Conservation (phyloP, 768 basidiomycete species). For the Auricularia heimuer region DNA sequence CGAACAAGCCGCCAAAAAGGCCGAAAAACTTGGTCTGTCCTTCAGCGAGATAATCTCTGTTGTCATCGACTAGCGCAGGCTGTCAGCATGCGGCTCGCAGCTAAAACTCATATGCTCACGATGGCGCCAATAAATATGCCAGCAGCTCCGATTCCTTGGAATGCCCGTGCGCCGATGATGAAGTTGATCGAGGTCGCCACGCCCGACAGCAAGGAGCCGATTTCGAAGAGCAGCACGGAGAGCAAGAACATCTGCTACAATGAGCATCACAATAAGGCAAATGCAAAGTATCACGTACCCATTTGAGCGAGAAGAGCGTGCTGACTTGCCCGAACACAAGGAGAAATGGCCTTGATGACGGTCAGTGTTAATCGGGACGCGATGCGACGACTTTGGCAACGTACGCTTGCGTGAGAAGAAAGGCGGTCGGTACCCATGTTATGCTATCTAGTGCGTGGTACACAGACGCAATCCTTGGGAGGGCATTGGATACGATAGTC, state of each 20-base stretch:
- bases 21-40: constrained; percentile 4
- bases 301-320: constrained; percentile 23
- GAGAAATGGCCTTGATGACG: constrained; percentile 18
- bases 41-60: constrained; percentile 3
- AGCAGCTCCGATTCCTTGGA: constrained; percentile 24
- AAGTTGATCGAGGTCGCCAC: constrained; percentile 20
- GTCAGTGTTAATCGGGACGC: constrained; percentile 8
- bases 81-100: not conserved
- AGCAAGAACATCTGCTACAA: constrained; percentile 1
- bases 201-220: constrained; percentile 25
- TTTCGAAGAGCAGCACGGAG: constrained; percentile 21
- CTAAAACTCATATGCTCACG: not conserved
- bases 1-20: constrained; percentile 15
- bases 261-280: not conserved
- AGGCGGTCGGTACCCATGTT: constrained; percentile 8
- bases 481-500: constrained; percentile 19
- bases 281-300: not conserved
- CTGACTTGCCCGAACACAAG: constrained; percentile 24
- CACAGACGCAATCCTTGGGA: constrained; percentile 9
- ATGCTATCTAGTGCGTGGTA: constrained; percentile 8
- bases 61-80: constrained; percentile 5
- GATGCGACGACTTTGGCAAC: constrained; percentile 6
- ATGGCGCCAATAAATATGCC: constrained; percentile 17
- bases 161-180: constrained; percentile 24
- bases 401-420: constrained; percentile 5